phyloP scores from a whole-genome alignment of 2,329 filamentous ascomycete genomes.

The Scedosporium apiospermum region DNA sequence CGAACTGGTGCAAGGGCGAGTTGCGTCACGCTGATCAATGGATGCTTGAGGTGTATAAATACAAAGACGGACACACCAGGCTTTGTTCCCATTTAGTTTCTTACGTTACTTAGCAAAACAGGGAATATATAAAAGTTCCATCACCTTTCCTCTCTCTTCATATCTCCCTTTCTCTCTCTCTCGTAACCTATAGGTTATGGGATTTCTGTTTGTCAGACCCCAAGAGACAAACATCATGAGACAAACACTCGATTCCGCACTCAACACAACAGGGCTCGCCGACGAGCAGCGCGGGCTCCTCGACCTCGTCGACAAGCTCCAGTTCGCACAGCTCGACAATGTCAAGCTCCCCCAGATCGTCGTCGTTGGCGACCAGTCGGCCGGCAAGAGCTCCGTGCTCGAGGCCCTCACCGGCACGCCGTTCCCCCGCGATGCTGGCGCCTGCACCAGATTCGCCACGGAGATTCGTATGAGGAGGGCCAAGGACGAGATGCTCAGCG shows the following conservation, averaged over 20 bases:
- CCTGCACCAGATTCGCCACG: conserved; percentile 54
- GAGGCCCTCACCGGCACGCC: conserved; percentile 54
- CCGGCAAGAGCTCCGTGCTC: conserved; percentile 54
- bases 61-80: too few species aligned
- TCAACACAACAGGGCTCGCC: conserved; percentile 39
- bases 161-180: neutral
- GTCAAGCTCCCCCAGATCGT: conserved; percentile 51
- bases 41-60: too few species aligned
- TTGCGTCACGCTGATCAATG: too few species aligned
- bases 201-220: conserved; percentile 2
- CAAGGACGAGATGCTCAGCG: conserved; percentile 31
- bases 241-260: conserved; percentile 32
- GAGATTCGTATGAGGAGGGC: conserved; percentile 46
- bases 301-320: conserved; percentile 47
- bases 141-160: neutral
- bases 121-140: neutral
- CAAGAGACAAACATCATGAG: conserved; percentile 5
- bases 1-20: neutral
- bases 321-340: conserved; percentile 41
- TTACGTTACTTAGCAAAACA: neutral
- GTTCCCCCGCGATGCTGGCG: conserved; percentile 49
- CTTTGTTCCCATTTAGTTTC: too few species aligned
- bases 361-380: conserved; percentile 55
- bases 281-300: conserved; percentile 47
- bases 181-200: neutral